These are phyloP conservation scores for Fistulifera solaris DNA, from an alignment of 108 stramenopile species.

Conservation along the genomic window DNA sequence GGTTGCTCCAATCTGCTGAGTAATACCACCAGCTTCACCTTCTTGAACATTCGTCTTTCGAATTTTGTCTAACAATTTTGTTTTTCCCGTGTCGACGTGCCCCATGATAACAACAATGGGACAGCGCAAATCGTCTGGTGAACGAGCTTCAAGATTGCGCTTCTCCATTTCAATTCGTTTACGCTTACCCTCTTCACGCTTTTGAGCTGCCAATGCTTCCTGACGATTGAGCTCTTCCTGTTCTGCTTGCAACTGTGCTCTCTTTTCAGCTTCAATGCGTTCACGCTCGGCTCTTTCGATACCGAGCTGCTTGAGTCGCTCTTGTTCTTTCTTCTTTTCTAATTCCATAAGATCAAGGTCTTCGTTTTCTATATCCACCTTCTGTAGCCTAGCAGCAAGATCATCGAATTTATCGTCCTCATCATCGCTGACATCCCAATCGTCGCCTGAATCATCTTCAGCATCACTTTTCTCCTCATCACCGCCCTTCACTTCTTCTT, in stretches of 20 bases:
- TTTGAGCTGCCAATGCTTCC: constrained; percentile 41
- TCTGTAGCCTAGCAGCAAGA: constrained; percentile 55
- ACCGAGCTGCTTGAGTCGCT: constrained; percentile 69
- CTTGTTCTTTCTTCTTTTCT: constrained; percentile 77
- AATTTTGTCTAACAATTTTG: constrained; percentile 98
- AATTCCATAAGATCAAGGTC: constrained; percentile 80
- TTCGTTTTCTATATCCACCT: constrained; percentile 52
- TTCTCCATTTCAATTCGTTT: constrained; percentile 75
- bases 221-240: constrained; percentile 44
- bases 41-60: constrained; percentile 99
- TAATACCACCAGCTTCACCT: constrained; percentile 99
- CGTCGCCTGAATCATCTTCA: constrained; percentile 59
- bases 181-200: constrained; percentile 71
- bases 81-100: constrained; percentile 99
- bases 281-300: constrained; percentile 77
- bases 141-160: constrained; percentile 76
- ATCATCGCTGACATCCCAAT: constrained; percentile 68
- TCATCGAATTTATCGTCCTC: constrained; percentile 67
- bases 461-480: constrained; percentile 33
- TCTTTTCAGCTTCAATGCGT: constrained; percentile 57
- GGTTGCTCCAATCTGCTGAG: constrained; percentile 99
- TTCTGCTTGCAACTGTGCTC: constrained; percentile 43
- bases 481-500: constrained; percentile 34
- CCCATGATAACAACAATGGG: constrained; percentile 99
- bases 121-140: constrained; percentile 85